These are phyloP conservation scores for Chlorella sp. DNA, from an alignment of 139 green algal species.

Conservation along the genomic window DNA sequence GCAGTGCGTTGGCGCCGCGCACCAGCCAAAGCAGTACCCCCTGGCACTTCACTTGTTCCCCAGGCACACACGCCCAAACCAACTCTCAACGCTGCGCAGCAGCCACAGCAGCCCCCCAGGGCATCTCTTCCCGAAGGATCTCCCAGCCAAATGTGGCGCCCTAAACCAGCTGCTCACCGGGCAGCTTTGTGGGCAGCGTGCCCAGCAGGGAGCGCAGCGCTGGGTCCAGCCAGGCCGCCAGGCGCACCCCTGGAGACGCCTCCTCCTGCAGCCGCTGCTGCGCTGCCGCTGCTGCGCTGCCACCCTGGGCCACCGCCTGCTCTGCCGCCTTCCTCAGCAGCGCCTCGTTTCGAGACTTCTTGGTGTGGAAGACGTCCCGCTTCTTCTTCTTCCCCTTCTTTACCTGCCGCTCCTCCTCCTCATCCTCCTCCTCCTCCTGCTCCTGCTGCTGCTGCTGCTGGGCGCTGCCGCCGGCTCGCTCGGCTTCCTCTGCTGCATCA, in stretches of 20 bases:
- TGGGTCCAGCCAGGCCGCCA: slow-evolving; percentile 16
- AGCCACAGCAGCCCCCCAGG: background rate
- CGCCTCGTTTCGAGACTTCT: slow-evolving; percentile 3
- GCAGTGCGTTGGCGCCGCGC: background rate
- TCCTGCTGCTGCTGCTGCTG: slow-evolving; percentile 14
- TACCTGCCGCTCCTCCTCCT: slow-evolving; percentile 8
- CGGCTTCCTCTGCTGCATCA: background rate
- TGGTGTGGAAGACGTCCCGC: slow-evolving; percentile 27
- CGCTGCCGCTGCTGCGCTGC: background rate
- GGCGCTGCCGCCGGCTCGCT: background rate
- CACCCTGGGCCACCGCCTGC: background rate
- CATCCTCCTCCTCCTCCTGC: background rate
- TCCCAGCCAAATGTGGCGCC: background rate
- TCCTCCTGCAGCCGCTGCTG: background rate
- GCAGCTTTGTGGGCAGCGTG: slow-evolving; percentile 25
- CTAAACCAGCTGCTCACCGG: background rate
- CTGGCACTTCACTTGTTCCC: too few species aligned
- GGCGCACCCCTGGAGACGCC: background rate
- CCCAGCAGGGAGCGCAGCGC: slow-evolving; percentile 16
- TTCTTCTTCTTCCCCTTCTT: slow-evolving; percentile 20
- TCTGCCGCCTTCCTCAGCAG: slow-evolving; percentile 20
- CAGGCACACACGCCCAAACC: too few species aligned
- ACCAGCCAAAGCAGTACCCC: background rate
- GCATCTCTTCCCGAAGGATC: background rate
- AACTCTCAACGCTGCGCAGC: background rate